Percentiles rank a stretch among this genome's conserved stretches.
Evolutionary conservation across 2,329 filamentous ascomycete species (phyloP).

Genomic region (Aspergillus nomiae): DNA sequence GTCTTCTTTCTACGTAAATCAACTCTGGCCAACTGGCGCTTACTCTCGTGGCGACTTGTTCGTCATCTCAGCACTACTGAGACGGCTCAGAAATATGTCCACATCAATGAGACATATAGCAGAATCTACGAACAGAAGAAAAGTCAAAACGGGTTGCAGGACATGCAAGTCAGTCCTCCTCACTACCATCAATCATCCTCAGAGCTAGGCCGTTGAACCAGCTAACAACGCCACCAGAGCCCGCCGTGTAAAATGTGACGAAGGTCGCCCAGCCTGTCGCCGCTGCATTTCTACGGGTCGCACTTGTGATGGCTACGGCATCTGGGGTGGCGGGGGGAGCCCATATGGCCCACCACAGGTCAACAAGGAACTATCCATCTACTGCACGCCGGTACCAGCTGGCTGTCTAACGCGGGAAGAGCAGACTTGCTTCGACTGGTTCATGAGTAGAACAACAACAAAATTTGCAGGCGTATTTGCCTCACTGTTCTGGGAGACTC

Average conservation of each 20-base stretch:
- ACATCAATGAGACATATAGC: no score
- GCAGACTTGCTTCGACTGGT: background rate
- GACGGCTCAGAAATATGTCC: no score
- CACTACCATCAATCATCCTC: background rate
- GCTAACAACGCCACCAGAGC: background rate
- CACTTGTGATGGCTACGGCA: constrained; percentile 42
- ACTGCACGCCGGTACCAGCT: background rate
- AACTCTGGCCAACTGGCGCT: no score
- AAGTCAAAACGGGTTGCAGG: background rate
- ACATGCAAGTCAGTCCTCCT: background rate
- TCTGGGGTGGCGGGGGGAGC: constrained; percentile 39
- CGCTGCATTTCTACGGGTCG: background rate
- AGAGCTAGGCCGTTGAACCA: background rate
- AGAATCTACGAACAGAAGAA: no score
- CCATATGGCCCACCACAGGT: constrained; percentile 1
- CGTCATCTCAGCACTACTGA: no score
- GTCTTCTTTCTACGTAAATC: no score
- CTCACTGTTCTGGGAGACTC: constrained; percentile 42
- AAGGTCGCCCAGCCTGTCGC: background rate
- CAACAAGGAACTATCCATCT: background rate
- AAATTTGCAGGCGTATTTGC: constrained; percentile 40
- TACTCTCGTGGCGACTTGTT: no score
- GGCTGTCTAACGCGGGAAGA: background rate
- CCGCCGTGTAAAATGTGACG: constrained; percentile 1
- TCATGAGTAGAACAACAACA: background rate